Percentiles rank a stretch among this genome's conserved stretches.
These are phyloP conservation scores for Verruconis gallopava DNA, from an alignment of 2,329 filamentous ascomycete genomes.

Conservation along the genomic window DNA sequence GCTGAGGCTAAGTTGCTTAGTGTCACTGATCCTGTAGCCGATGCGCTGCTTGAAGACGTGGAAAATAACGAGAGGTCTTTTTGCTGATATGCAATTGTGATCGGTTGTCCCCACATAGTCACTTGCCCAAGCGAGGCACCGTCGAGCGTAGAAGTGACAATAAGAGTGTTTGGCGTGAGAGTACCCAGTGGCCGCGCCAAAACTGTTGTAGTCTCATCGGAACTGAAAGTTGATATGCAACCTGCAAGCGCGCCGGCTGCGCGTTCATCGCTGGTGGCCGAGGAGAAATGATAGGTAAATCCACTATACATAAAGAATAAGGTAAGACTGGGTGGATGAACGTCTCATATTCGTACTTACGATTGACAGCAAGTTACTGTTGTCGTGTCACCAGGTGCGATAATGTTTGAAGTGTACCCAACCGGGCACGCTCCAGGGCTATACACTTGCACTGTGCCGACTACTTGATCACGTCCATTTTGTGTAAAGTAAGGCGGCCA, in stretches of 20 bases:
- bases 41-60: not conserved
- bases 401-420: not conserved
- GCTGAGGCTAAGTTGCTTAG: conserved; percentile 16
- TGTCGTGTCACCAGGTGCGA: not conserved
- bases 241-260: not conserved
- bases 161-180: not conserved
- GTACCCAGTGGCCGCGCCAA: not conserved
- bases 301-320: too few relatives aligned
- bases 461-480: not conserved
- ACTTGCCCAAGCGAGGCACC: not conserved
- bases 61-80: not conserved
- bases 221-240: not conserved
- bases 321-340: too few relatives aligned
- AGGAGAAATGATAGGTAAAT: not conserved
- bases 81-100: not conserved
- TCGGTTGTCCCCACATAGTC: not conserved
- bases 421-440: not conserved
- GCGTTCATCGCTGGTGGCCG: not conserved
- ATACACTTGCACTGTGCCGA: not conserved
- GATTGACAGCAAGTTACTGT: not conserved
- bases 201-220: not conserved
- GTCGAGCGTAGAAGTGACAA: not conserved
- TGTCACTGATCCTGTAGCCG: not conserved
- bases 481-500: not conserved
- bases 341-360: too few relatives aligned